Percentiles rank a stretch among this genome's conserved stretches.
Conservation (phyloP, 176 grass and related monocot genomes). For the Aegilops bicornis region DNA sequence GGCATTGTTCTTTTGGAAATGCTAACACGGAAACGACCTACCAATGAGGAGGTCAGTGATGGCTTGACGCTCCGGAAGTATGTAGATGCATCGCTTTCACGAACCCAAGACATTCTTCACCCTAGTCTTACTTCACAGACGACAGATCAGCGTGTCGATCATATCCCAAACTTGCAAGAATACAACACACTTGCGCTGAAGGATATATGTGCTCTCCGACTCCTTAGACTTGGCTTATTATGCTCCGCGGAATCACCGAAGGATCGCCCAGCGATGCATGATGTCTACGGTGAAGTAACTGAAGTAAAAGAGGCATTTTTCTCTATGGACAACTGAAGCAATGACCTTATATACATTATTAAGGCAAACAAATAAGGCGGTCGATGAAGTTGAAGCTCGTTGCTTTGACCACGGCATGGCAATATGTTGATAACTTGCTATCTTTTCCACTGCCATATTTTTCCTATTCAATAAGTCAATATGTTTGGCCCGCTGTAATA, state of each 20-base stretch:
- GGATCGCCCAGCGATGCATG: neutral
- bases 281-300: neutral
- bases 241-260: conserved; percentile 18
- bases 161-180: neutral
- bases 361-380: neutral
- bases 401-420: too few species aligned
- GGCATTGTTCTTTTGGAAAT: too few species aligned
- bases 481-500: too few species aligned
- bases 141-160: neutral
- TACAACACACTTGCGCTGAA: neutral
- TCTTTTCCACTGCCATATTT: too few species aligned
- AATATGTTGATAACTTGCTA: too few species aligned
- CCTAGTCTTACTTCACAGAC: neutral
- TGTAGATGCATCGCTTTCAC: neutral
- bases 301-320: conserved; percentile 16
- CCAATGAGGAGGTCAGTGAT: too few species aligned
- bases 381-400: too few species aligned
- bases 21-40: too few species aligned
- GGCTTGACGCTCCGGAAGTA: too few species aligned
- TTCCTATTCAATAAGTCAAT: too few species aligned
- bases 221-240: conserved; percentile 7
- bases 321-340: neutral
- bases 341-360: neutral
- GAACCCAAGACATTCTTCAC: conserved; percentile 8
- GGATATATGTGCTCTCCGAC: conserved; percentile 18